These are phyloP conservation scores for Dendrothele bispora DNA, from an alignment of 768 basidiomycete genomes.

Conservation along the genomic window DNA sequence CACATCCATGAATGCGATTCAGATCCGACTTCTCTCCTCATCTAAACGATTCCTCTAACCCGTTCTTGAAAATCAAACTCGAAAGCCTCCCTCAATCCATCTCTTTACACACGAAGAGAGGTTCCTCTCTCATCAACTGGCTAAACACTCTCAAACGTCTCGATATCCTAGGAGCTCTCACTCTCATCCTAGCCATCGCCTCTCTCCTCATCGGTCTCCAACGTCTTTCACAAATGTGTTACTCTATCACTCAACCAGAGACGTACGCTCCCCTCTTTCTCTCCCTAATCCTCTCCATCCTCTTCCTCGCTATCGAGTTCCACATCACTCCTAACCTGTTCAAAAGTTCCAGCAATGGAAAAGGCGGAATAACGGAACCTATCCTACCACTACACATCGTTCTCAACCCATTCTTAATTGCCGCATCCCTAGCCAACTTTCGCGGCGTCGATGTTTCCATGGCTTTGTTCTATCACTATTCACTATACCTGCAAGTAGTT, in stretches of 20 bases:
- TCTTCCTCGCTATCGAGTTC: conserved; percentile 49
- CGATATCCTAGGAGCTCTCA: conserved; percentile 60
- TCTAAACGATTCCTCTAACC: too few relatives aligned
- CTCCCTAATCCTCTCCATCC: conserved; percentile 30
- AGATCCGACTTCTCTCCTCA: conserved; percentile 42
- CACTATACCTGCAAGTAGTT: conserved; percentile 62
- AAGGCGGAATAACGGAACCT: too few relatives aligned
- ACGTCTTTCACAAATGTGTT: conserved; percentile 47
- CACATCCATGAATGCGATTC: conserved; percentile 46
- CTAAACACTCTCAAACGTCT: conserved; percentile 59
- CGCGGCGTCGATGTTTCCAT: conserved; percentile 48
- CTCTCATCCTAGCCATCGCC: conserved; percentile 56
- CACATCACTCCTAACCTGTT: too few relatives aligned
- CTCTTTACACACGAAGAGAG: too few relatives aligned
- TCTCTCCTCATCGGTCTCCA: conserved; percentile 59
- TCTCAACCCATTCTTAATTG: conserved; percentile 46
- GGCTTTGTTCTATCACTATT: conserved; percentile 49
- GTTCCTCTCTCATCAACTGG: too few relatives aligned
- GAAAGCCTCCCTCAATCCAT: too few relatives aligned
- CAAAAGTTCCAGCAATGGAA: too few relatives aligned
- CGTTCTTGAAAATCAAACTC: too few relatives aligned
- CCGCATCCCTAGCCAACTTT: conserved; percentile 59
- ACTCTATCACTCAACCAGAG: conserved; percentile 42
- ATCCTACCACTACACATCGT: conserved; percentile 59
- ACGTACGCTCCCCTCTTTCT: conserved; percentile 36